Evolutionary conservation across 2,329 filamentous ascomycete genomes (phyloP).

Genomic region (Clarireedia sp.): DNA sequence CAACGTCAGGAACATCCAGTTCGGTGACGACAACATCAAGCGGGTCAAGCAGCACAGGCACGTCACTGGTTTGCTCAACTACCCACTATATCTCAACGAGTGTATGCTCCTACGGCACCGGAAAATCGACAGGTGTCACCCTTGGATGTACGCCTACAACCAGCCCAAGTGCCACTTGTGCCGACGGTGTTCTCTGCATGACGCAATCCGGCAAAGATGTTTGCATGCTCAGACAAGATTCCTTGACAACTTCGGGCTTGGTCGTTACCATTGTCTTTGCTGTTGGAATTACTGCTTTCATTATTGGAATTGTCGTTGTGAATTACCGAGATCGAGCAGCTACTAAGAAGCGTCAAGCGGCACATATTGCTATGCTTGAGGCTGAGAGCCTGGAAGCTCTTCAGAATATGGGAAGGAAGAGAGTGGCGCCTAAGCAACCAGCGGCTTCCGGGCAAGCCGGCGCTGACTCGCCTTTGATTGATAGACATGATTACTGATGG

Average conservation of each 20-base stretch:
- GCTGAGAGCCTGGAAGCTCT: conserved; percentile 1
- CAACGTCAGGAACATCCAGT: background rate
- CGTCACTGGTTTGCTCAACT: conserved; percentile 1
- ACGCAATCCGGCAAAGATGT: background rate
- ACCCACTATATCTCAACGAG: conserved; percentile 2
- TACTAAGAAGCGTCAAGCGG: background rate
- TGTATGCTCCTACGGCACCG: conserved; percentile 4
- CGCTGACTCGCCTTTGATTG: background rate
- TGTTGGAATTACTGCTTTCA: background rate
- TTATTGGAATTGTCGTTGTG: conserved; percentile 4
- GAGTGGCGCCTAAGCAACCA: background rate
- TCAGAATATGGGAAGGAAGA: background rate
- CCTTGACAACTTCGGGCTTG: conserved; percentile 2
- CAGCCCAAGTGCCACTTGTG: background rate
- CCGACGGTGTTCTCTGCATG: background rate
- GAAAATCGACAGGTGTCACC: conserved; percentile 4
- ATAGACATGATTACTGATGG: background rate
- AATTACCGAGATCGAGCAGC: background rate
- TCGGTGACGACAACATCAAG: background rate
- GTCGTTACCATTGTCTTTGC: conserved; percentile 5
- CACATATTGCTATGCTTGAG: background rate
- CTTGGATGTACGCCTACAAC: conserved; percentile 4
- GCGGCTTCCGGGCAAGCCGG: background rate
- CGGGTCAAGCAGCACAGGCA: background rate
- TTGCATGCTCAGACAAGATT: background rate